Percentiles rank a stretch among this genome's conserved stretches.
These are phyloP conservation scores for Letharia columbiana DNA, from an alignment of 495 filamentous ascomycete genomes.

Conservation along the genomic window DNA sequence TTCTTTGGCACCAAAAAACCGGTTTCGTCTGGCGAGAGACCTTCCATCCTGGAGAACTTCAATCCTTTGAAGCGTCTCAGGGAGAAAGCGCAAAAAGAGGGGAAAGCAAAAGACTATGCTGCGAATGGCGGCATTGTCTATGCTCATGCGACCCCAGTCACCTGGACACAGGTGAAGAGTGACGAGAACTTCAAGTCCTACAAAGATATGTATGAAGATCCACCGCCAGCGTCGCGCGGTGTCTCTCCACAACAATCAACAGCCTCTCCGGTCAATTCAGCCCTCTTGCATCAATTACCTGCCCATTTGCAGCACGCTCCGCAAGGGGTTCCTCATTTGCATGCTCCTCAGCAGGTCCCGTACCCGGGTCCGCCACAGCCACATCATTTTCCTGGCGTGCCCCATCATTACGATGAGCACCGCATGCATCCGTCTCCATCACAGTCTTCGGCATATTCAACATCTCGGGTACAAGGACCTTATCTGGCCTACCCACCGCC, in stretches of 20 bases:
- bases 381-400: conserved; percentile 49
- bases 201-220: conserved; percentile 65
- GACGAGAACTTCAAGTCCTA: conserved; percentile 59
- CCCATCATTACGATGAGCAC: conserved; percentile 69
- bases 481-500: conserved; percentile 63
- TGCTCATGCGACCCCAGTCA: conserved; percentile 70
- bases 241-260: conserved; percentile 60
- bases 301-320: conserved; percentile 43
- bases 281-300: conserved; percentile 68
- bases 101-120: conserved; percentile 39
- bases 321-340: conserved; percentile 33
- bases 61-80: conserved; percentile 69
- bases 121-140: conserved; percentile 68
- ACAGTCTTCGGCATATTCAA: conserved; percentile 66
- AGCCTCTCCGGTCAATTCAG: conserved; percentile 40
- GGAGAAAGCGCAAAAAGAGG: conserved; percentile 39
- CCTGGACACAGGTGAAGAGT: conserved; percentile 55
- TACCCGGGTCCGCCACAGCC: conserved; percentile 60
- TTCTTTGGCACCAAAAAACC: conserved; percentile 59
- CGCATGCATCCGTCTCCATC: conserved; percentile 78
- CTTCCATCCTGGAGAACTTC: conserved; percentile 57
- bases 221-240: conserved; percentile 41
- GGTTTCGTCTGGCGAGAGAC: conserved; percentile 42
- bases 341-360: conserved; percentile 56
- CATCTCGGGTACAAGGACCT: conserved; percentile 63